phyloP scores from a whole-genome alignment of 768 basidiomycete genomes.

The Mrakia blollopis region DNA sequence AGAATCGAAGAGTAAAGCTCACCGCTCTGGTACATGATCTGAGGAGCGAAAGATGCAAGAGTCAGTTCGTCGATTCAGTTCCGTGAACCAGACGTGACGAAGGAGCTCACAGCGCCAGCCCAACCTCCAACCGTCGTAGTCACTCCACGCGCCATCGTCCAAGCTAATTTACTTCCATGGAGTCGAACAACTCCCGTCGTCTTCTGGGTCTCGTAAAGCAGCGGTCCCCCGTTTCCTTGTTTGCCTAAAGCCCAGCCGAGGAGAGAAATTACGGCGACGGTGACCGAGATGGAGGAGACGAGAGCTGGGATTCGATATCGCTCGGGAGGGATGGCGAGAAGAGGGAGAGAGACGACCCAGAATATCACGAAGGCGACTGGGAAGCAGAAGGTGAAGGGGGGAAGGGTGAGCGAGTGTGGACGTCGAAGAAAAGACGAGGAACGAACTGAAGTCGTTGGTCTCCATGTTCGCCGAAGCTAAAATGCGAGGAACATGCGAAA shows the following conservation, averaged over 20 bases:
- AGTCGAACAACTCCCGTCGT: conserved; percentile 34
- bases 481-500: conserved; percentile 16
- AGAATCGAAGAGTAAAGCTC: too few species aligned
- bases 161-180: conserved; percentile 36
- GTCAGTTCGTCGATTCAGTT: too few species aligned
- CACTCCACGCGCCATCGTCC: conserved; percentile 35
- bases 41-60: background rate
- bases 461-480: conserved; percentile 36
- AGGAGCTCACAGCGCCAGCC: conserved; percentile 5
- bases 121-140: conserved; percentile 17
- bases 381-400: background rate
- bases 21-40: conserved; percentile 32
- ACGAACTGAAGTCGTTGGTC: conserved; percentile 38
- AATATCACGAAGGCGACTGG: conserved; percentile 35
- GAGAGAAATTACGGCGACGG: conserved; percentile 34
- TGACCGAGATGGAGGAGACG: conserved; percentile 33
- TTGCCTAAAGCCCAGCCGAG: conserved; percentile 35
- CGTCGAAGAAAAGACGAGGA: conserved; percentile 9
- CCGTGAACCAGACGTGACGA: too few species aligned
- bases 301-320: conserved; percentile 38
- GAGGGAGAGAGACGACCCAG: conserved; percentile 36
- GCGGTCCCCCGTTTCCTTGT: conserved; percentile 38
- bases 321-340: conserved; percentile 38
- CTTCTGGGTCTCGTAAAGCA: conserved; percentile 32
- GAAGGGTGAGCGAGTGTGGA: background rate